Conservation (phyloP, 345 rosid genomes). For the Lagerstroemia speciosa region DNA sequence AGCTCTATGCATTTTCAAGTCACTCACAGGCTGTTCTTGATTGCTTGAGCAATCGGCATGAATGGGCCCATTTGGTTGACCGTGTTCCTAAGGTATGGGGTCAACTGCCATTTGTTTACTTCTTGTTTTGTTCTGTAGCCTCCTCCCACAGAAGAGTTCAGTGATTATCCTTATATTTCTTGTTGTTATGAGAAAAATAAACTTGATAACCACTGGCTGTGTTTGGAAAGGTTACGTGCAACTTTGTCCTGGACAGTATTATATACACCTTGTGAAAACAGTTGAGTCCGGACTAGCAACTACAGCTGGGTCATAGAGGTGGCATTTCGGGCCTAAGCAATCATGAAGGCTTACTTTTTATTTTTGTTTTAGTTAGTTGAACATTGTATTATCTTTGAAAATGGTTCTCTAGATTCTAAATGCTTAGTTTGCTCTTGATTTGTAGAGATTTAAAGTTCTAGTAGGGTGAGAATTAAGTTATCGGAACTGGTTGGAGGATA, state of each 20-base stretch:
- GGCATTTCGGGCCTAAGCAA: not conserved
- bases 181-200: not conserved
- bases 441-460: not conserved
- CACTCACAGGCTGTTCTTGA: conserved; percentile 99
- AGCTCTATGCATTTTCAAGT: conserved; percentile 92
- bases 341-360: not conserved
- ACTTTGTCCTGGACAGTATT: not conserved
- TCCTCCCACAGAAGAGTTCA: not conserved
- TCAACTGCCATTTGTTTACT: conserved; percentile 1
- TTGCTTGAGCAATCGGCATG: conserved; percentile 89
- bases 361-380: not conserved
- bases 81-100: conserved; percentile 94
- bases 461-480: not conserved
- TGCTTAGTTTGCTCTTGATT: not conserved
- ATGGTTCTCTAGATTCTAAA: not conserved
- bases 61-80: conserved; percentile 95
- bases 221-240: too few species aligned
- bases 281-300: not conserved
- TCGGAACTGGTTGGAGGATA: not conserved
- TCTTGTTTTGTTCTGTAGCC: not conserved
- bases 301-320: not conserved
- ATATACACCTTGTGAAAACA: not conserved
- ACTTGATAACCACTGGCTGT: not conserved
- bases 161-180: not conserved
- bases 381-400: not conserved